These are phyloP conservation scores for Didymellaceae sp. DNA, from an alignment of 2,329 filamentous ascomycete species.

Conservation along the genomic window DNA sequence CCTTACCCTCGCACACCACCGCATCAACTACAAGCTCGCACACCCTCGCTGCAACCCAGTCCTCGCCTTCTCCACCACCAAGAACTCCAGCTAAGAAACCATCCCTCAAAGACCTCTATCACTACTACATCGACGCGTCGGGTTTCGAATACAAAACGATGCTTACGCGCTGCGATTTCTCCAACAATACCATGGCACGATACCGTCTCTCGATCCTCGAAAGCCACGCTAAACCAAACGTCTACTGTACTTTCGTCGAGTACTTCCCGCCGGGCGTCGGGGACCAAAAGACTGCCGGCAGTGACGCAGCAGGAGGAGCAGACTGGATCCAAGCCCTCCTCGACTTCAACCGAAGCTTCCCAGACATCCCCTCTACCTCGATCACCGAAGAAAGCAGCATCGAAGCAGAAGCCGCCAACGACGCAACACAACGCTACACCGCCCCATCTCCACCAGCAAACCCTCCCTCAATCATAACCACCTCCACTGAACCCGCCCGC, in stretches of 20 bases:
- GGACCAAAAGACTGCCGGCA: neutral
- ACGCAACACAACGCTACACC: neutral
- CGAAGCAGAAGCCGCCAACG: neutral
- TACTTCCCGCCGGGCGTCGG: slow-evolving; percentile 27
- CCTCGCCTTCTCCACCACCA: neutral
- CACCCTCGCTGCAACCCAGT: slow-evolving; percentile 2
- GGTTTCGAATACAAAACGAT: slow-evolving; percentile 70
- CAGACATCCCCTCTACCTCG: neutral
- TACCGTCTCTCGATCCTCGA: slow-evolving; percentile 49
- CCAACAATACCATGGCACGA: slow-evolving; percentile 61
- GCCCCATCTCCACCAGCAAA: slow-evolving; percentile 23
- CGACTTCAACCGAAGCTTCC: slow-evolving; percentile 3
- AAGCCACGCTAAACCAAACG: slow-evolving; percentile 38
- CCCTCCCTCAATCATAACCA: neutral
- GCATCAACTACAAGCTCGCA: slow-evolving; percentile 4
- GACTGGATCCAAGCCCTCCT: slow-evolving; percentile 4
- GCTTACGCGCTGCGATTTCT: slow-evolving; percentile 61
- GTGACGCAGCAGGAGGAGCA: neutral
- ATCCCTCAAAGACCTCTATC: slow-evolving; percentile 58
- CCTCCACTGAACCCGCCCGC: slow-evolving; percentile 16
- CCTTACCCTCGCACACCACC: neutral
- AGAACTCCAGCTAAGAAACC: slow-evolving; percentile 22
- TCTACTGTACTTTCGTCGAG: slow-evolving; percentile 39
- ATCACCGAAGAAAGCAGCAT: too few species aligned
- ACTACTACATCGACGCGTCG: slow-evolving; percentile 67